Conservation (phyloP, 2,329 filamentous ascomycete genomes). For the Aspergillus transmontanensis region DNA sequence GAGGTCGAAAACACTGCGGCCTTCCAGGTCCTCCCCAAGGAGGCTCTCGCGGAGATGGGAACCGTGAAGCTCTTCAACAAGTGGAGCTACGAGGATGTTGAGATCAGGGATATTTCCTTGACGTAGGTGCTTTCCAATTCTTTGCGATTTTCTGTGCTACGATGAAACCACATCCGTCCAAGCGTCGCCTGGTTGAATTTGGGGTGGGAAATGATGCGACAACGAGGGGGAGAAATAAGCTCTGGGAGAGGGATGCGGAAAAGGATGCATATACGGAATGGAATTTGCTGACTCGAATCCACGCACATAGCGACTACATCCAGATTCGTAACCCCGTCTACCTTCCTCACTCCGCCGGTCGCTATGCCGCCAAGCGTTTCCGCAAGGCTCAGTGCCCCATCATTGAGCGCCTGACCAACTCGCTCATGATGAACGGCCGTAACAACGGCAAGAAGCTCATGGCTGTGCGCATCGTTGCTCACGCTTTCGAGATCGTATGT, state of each 20-base stretch:
- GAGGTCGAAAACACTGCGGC: conserved; percentile 76
- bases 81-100: conserved; percentile 98
- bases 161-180: conserved; percentile 10
- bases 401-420: conserved; percentile 99
- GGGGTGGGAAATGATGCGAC: conserved; percentile 15
- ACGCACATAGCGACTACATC: conserved; percentile 85
- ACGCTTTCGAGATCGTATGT: conserved; percentile 99
- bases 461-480: conserved; percentile 98
- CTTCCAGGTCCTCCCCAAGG: conserved; percentile 86
- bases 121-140: conserved; percentile 70
- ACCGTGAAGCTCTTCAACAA: conserved; percentile 97
- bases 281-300: conserved; percentile 34
- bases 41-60: conserved; percentile 85
- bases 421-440: conserved; percentile 99
- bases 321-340: conserved; percentile 99
- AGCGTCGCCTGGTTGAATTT: conserved; percentile 6
- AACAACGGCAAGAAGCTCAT: conserved; percentile 99
- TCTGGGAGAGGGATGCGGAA: conserved; percentile 14
- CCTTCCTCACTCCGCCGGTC: conserved; percentile 96
- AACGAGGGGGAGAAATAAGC: conserved; percentile 5
- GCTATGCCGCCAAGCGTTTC: conserved; percentile 99
- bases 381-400: conserved; percentile 99
- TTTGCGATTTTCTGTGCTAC: conserved; percentile 27
- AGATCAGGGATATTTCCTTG: conserved; percentile 99
- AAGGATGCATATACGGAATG: conserved; percentile 9